phyloP scores from a whole-genome alignment of 345 rosid genomes.

The Boechera retrofracta region DNA sequence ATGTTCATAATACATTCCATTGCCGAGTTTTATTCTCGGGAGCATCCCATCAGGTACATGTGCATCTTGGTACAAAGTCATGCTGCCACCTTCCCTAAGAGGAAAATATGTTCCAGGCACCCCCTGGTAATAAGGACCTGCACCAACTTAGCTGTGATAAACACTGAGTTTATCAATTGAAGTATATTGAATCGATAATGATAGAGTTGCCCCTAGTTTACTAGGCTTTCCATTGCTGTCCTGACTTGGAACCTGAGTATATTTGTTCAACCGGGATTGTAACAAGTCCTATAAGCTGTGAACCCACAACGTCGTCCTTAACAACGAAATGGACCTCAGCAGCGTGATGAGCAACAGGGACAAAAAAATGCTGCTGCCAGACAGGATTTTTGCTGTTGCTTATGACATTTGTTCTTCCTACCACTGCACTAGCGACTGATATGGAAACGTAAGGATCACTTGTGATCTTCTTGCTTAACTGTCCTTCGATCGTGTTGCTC shows the following conservation, averaged over 20 bases:
- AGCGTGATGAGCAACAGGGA: constrained; percentile 81
- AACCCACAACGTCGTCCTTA: constrained; percentile 92
- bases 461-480: constrained; percentile 59
- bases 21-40: constrained; percentile 64
- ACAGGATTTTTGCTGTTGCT: constrained; percentile 85
- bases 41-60: constrained; percentile 88
- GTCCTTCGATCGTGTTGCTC: constrained; percentile 57
- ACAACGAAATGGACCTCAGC: constrained; percentile 85
- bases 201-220: constrained; percentile 76
- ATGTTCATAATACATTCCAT: constrained; percentile 67
- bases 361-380: constrained; percentile 86
- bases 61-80: constrained; percentile 95
- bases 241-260: constrained; percentile 60
- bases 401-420: constrained; percentile 87
- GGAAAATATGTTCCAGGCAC: constrained; percentile 98
- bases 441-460: constrained; percentile 95
- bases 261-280: constrained; percentile 82
- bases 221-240: constrained; percentile 69
- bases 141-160: constrained; percentile 82
- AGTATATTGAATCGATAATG: constrained; percentile 77
- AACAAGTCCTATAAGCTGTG: constrained; percentile 81
- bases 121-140: constrained; percentile 79
- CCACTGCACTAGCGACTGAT: constrained; percentile 62
- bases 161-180: constrained; percentile 70
- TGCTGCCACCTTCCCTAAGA: constrained; percentile 77